phyloP scores from a whole-genome alignment of 2,329 filamentous ascomycete species.

The Phaeosphaeriaceae sp. region DNA sequence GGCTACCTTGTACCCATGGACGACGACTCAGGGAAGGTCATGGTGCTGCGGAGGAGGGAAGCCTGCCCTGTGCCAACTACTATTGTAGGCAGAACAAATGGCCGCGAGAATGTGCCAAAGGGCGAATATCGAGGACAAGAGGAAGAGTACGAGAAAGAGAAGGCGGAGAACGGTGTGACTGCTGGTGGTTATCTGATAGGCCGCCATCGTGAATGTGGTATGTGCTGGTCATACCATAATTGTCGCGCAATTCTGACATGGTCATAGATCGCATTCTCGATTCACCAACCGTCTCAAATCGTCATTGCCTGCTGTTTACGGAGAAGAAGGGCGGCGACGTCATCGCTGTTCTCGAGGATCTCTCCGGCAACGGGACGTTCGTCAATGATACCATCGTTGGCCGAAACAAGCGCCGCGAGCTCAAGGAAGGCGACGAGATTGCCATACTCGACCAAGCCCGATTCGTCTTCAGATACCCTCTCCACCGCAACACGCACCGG shows the following conservation, averaged over 20 bases:
- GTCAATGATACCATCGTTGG: constrained; percentile 92
- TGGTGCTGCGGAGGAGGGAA: constrained; percentile 78
- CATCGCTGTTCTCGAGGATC: constrained; percentile 83
- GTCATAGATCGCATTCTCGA: constrained; percentile 72
- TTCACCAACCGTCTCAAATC: constrained; percentile 84
- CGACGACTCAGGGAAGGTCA: constrained; percentile 68
- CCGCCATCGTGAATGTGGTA: constrained; percentile 91
- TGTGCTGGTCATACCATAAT: constrained; percentile 44
- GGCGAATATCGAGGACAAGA: constrained; percentile 66
- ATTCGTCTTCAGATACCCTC: constrained; percentile 90
- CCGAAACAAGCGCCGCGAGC: constrained; percentile 86
- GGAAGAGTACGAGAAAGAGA: constrained; percentile 65
- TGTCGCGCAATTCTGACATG: constrained; percentile 15
- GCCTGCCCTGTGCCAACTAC: constrained; percentile 68
- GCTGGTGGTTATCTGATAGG: constrained; percentile 90
- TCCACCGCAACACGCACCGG: constrained; percentile 63
- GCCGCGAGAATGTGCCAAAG: constrained; percentile 55
- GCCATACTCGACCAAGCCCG: constrained; percentile 83
- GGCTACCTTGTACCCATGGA: constrained; percentile 90
- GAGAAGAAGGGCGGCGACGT: constrained; percentile 65
- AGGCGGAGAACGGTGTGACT: constrained; percentile 61
- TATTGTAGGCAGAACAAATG: constrained; percentile 46
- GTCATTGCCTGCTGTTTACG: constrained; percentile 75
- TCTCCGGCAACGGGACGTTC: constrained; percentile 96
- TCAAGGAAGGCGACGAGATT: constrained; percentile 90